Evolutionary conservation across 83 land plant species (phyloP).

Genomic region (Thuja plicata): DNA sequence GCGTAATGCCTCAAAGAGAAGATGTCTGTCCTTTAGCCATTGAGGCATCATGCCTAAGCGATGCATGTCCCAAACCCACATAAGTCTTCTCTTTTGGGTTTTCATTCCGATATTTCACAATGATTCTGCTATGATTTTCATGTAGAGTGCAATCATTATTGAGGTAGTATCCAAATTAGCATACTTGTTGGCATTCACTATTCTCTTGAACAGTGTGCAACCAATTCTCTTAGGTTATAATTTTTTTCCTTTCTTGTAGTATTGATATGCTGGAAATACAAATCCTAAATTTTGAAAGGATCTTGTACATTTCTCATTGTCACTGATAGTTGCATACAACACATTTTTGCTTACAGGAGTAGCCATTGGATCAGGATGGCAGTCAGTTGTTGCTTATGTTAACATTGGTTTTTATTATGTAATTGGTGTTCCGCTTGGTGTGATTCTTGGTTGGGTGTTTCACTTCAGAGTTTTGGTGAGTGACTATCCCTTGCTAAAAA

Average conservation of each 20-base stretch:
- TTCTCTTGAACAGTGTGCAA: conserved; percentile 62
- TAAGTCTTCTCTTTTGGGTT: conserved; percentile 39
- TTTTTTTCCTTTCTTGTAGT: not conserved
- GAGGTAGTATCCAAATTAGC: conserved; percentile 36
- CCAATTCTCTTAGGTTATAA: conserved; percentile 40
- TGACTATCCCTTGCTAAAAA: not conserved
- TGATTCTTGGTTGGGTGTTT: conserved; percentile 42
- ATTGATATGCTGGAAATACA: not conserved
- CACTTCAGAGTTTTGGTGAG: conserved; percentile 34
- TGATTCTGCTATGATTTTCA: conserved; percentile 49
- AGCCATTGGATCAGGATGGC: conserved; percentile 61
- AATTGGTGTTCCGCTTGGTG: conserved; percentile 49
- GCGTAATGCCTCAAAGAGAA: no score
- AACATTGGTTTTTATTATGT: conserved; percentile 44
- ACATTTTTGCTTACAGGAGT: conserved; percentile 27
- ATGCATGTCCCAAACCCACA: no score
- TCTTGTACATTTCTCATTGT: not conserved
- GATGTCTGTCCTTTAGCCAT: no score
- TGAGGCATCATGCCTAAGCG: no score
- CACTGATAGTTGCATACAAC: not conserved
- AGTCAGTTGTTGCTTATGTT: conserved; percentile 37
- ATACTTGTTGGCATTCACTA: conserved; percentile 42
- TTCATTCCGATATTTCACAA: conserved; percentile 27
- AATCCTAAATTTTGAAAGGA: not conserved
- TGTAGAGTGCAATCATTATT: conserved; percentile 32